Evolutionary conservation across 2,329 filamentous ascomycete species (phyloP), one percentile per base, ranked within the genome.

Genomic region (Colletotrichum theobromicola): DNA sequence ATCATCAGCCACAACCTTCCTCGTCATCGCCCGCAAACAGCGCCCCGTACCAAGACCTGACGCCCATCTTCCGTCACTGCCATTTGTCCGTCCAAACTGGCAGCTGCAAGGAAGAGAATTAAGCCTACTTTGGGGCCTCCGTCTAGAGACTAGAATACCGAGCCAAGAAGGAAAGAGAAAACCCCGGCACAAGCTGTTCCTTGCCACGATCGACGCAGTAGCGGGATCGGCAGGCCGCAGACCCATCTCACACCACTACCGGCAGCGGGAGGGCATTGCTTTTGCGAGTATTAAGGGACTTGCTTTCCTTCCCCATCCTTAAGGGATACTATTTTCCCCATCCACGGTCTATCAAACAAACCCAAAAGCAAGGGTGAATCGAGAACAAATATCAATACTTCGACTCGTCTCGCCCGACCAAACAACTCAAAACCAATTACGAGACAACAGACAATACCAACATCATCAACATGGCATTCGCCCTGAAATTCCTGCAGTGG

Each of bases 401-500:
- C 28, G 28, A 32, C 18, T 34, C 42, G 21, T 18, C 13, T 21
- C 12, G 16, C 18, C 34, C 21, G 53, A 35, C 37, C 24, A 13
- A 55, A 4, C 15, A 58, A 24, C 18, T 12, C 61, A 16, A n/a
- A 18, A 55, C 18, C 3, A 16, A 9, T n/a, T 16, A 32, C 24
- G 8, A 34, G 28, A 28, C 24, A 28, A 37, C 26, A 30, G 13
- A 9, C 30, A 71, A 21, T 16, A 32, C 13, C 10, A n/a, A 16
- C 21, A 30, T 18, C 18, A n/a, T 46, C 21, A 71, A 26, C 21
- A 58, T 69, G 67, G 60, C 57, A 16, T 61, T 72, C 75, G 87
- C 91, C 79, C 90, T 98, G 79, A 95, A 94, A 80, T 84, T 90
- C 74, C 74, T 90, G 61, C 93, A 95, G 80, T 93, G 93, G 82